Evolutionary conservation across 345 rosid genomes (phyloP).

Genomic region (Jatropha curcas): DNA sequence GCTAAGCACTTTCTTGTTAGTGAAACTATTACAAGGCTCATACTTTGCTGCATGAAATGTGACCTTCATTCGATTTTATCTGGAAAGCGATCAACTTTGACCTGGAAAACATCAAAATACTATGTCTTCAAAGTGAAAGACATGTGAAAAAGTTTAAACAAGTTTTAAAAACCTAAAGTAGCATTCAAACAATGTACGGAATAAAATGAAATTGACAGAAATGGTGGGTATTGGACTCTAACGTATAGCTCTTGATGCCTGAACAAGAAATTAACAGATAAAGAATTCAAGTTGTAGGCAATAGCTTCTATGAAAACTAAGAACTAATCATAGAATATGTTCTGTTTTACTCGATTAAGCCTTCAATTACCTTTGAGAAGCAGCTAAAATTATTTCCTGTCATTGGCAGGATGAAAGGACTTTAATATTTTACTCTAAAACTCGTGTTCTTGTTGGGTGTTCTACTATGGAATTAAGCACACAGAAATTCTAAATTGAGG

Average conservation of each 20-base stretch:
- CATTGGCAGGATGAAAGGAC: neutral
- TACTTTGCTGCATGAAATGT: neutral
- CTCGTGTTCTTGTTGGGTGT: neutral
- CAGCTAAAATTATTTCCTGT: neutral
- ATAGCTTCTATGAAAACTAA: too few species aligned
- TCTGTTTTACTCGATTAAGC: neutral
- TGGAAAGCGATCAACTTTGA: too few species aligned
- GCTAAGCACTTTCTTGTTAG: conserved; percentile 2
- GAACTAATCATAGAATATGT: neutral
- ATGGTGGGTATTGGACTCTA: too few species aligned
- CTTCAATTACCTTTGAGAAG: neutral
- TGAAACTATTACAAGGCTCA: neutral
- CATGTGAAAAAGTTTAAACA: neutral
- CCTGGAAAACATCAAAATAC: conserved; percentile 2
- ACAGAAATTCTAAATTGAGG: neutral
- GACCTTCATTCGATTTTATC: too few species aligned
- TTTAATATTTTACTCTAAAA: conserved; percentile 3
- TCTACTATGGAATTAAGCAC: neutral
- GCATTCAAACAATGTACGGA: neutral
- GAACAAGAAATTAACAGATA: too few species aligned
- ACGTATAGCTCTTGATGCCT: too few species aligned
- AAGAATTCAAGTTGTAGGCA: too few species aligned
- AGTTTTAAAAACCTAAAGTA: too few species aligned
- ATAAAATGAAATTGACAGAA: too few species aligned
- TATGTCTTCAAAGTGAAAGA: neutral